A percentile compares a stretch with the other conserved stretches of the same genome.
These are phyloP conservation scores for Alloascoidea hylecoeti DNA, from an alignment of 805 yeast genomes.

Conservation along the genomic window DNA sequence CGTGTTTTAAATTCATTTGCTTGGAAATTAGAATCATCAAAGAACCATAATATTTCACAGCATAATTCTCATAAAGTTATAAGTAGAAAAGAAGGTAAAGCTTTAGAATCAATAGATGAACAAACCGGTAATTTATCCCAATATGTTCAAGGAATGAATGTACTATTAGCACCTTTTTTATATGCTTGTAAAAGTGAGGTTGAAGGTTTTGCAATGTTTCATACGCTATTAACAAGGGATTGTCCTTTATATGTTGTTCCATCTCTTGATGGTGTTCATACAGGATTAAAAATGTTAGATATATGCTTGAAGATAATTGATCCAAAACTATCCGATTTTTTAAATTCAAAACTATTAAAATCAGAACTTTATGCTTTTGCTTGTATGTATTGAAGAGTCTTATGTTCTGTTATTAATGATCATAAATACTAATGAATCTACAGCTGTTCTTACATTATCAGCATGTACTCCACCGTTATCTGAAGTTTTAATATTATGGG, in stretches of 20 bases:
- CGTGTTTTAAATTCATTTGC: constrained; percentile 68
- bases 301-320: constrained; percentile 58
- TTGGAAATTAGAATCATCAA: constrained; percentile 16
- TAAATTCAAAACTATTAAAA: constrained; percentile 51
- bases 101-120: constrained; percentile 3
- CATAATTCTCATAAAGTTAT: constrained; percentile 9
- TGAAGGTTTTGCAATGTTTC: constrained; percentile 65
- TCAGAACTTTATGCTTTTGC: constrained; percentile 79
- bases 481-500: constrained; percentile 76
- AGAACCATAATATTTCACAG: constrained; percentile 6
- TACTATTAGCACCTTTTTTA: constrained; percentile 70
- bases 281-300: constrained; percentile 54
- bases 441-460: constrained; percentile 62
- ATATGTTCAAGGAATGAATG: constrained; percentile 91
- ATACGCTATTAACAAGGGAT: constrained; percentile 40
- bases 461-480: constrained; percentile 80
- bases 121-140: constrained; percentile 16
- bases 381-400: constrained; percentile 8
- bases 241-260: constrained; percentile 74
- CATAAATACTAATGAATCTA: not conserved
- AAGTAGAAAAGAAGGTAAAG: constrained; percentile 7
- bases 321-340: constrained; percentile 44
- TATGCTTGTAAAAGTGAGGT: constrained; percentile 71
- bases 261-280: constrained; percentile 67
- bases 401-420: no score